Base-by-base conservation (phyloP, 176 grass and related monocot genomes). In the Carex kokanica region DNA sequence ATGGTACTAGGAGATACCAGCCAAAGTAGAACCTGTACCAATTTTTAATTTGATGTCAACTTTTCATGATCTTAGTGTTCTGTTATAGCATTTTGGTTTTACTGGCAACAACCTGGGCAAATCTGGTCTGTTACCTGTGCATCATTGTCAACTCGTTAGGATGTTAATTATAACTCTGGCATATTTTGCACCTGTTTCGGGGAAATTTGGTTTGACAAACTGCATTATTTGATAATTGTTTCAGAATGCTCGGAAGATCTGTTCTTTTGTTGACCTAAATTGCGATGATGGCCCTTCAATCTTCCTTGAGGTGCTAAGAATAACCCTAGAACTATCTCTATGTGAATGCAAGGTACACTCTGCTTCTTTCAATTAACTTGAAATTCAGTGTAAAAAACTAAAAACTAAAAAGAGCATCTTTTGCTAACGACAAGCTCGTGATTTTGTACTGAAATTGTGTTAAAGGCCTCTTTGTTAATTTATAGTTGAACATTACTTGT, bases 241-340 rank as follows among this genome's bases (percentile, higher is more conserved):
- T 45, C 87, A 97, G 94, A 81, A 90, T 86, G 85, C 83, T 79
- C 27, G 84, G 64, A 97, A 90, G 77, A 86, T 94, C 40, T 88
- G 88, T 84, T 89, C 78, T 61, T 86, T 70, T 56, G 73, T 94
- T 13, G 90, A 94, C 86, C 54, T 90, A 52, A 83, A 71, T 21
- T 92, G 90, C 80, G 86, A 4, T 65, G 90, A 83, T 75, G 83
- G 86, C 79, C 59, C 68, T 43, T 21, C 31, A 3, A 70, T 97
- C 87, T 85, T 94, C 32, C 86, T 89, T 21, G 80, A 77, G 6
- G 29, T 97, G 40, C 53, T 97, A 25, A 74, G 74, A 67, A 67
- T 51, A 36, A 66, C 80, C 51, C 49, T 80, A 51, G 81, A 88
- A 6, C 90, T 85, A 81, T 53, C 86, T 75, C 10, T 64, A 80